Evolutionary conservation across 306 rosid species (phyloP), one percentile per base, ranked within the genome.

Genomic region (Parietaria judaica): DNA sequence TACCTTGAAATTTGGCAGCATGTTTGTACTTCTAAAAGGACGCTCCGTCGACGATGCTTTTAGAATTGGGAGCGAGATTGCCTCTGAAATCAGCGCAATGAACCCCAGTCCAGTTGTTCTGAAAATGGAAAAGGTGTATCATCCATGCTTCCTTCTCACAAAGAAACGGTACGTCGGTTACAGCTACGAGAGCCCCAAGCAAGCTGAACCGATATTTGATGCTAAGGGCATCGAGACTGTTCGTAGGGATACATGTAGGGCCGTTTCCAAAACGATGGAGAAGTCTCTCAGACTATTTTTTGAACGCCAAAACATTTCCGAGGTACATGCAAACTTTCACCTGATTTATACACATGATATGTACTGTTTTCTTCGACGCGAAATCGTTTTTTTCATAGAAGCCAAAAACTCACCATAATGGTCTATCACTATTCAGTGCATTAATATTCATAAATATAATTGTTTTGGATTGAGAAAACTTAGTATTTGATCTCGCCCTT

Each of bases 211-310:
- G 39, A 65, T 76, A 54, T 88, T 91, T 85, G 98, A 91, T 80
- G 98, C 98, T 57, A 91, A 91, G 72, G 98, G 98, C 51, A 83
- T 91, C 73, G 98, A 91, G 79, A 91, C 96, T 51, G 88, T 91
- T 66, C 89, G 98, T 64, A 81, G 98, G 77, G 98, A 91, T 70
- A 88, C 96, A 3, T 88, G 98, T 68, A 83, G 66, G 59, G 95
- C 98, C 65, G 96, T 91, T 78, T 79, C 92, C 70, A 91, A 88
- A 80, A 81, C 77, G 50, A 71, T 91, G 95, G 96, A 91, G 72
- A 82, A 79, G 76, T 91, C 98, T 61, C 68, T 91, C 72, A 85
- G 95, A 76, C 77, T 81, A 31, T 91, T 83, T 49, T 91, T 91
- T 79, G 89, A 88, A 79, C 86, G 72, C 78, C 86, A 80, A 63